A percentile compares a stretch with the other conserved stretches of the same genome.
These are phyloP conservation scores for Suillus clintonianus DNA, from an alignment of 768 basidiomycete species.

Conservation along the genomic window DNA sequence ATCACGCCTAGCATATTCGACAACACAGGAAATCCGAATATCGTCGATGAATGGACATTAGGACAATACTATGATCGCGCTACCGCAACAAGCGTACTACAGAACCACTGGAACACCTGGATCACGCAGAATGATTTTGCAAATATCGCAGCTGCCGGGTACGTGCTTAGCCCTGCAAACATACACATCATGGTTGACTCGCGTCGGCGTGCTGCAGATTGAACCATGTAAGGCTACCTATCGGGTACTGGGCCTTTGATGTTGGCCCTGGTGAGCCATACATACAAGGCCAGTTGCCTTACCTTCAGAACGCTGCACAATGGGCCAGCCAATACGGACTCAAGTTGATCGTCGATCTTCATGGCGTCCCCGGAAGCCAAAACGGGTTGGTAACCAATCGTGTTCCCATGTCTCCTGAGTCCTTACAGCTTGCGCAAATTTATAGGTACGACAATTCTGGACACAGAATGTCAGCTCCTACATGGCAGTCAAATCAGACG, in stretches of 20 bases:
- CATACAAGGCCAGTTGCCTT: conserved; percentile 74
- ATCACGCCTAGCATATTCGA: conserved; percentile 77
- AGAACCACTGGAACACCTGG: conserved; percentile 79
- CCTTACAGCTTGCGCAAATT: conserved; percentile 10
- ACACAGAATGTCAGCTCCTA: conserved; percentile 56
- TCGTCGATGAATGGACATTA: conserved; percentile 82
- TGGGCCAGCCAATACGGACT: conserved; percentile 75
- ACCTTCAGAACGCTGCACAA: conserved; percentile 61
- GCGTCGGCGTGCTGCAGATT: conserved; percentile 44
- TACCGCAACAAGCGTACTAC: conserved; percentile 52
- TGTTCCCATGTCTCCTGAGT: neutral
- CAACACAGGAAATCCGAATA: conserved; percentile 49
- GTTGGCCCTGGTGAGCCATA: conserved; percentile 77
- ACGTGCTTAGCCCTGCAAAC: conserved; percentile 10
- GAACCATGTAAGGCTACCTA: conserved; percentile 82
- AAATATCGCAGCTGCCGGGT: conserved; percentile 77
- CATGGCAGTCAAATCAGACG: conserved; percentile 67
- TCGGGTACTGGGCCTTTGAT: conserved; percentile 92
- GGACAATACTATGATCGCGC: conserved; percentile 56
- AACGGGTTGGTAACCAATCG: conserved; percentile 55
- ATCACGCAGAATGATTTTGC: conserved; percentile 82
- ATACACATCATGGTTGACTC: conserved; percentile 6
- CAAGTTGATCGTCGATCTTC: conserved; percentile 82
- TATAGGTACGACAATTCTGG: conserved; percentile 82
- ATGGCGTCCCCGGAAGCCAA: conserved; percentile 82